These are phyloP conservation scores for Hemileccinum impolitum DNA, from an alignment of 768 basidiomycete species.

Conservation along the genomic window DNA sequence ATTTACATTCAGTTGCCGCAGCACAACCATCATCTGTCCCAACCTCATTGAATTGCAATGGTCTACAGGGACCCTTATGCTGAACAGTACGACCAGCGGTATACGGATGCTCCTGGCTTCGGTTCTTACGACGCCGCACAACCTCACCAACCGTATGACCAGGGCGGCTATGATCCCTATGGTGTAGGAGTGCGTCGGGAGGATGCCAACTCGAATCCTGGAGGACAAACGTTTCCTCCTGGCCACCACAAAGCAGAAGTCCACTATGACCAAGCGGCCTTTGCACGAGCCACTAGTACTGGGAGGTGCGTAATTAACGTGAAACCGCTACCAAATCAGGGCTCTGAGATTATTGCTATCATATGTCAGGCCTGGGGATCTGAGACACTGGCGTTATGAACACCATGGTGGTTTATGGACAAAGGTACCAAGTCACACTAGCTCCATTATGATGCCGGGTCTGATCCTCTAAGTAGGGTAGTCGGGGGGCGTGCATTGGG, in stretches of 20 bases:
- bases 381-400: conserved; percentile 53
- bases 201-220: conserved; percentile 28
- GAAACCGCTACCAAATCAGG: neutral
- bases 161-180: conserved; percentile 36
- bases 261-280: conserved; percentile 43
- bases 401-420: conserved; percentile 68
- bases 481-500: conserved; percentile 56
- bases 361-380: conserved; percentile 25
- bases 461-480: conserved; percentile 42
- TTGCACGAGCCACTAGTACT: conserved; percentile 33
- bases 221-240: conserved; percentile 9
- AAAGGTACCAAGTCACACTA: conserved; percentile 40
- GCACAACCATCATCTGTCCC: conserved; percentile 11
- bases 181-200: conserved; percentile 34
- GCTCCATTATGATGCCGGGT: neutral
- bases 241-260: conserved; percentile 29
- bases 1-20: conserved; percentile 14
- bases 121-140: conserved; percentile 45
- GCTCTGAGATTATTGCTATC: conserved; percentile 4
- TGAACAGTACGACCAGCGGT: conserved; percentile 33
- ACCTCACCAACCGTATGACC: conserved; percentile 54
- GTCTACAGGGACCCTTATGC: conserved; percentile 60
- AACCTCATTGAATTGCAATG: conserved; percentile 12
- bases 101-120: conserved; percentile 35
- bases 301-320: conserved; percentile 28